These are phyloP conservation scores for Voacanga thouarsii DNA, from an alignment of 257 asterid genomes.

Conservation along the genomic window DNA sequence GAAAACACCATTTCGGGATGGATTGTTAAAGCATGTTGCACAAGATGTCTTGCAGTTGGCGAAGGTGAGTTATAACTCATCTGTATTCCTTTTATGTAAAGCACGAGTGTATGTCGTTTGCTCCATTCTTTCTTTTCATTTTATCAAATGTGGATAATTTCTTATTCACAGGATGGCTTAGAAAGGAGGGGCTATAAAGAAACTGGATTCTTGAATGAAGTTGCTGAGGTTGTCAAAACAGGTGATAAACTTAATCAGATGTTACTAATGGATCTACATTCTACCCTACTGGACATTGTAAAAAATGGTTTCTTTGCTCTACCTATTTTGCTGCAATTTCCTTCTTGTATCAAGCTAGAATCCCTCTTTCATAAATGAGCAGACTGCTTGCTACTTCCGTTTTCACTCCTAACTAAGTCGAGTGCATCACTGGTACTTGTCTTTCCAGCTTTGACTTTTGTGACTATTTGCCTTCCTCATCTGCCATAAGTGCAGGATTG, in stretches of 20 bases:
- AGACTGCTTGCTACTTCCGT: background rate
- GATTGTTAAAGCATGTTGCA: constrained; percentile 92
- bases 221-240: constrained; percentile 77
- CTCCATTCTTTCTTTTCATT: background rate
- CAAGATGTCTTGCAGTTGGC: constrained; percentile 86
- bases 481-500: background rate
- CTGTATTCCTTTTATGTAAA: background rate
- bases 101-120: background rate
- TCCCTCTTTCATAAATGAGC: background rate
- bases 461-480: background rate
- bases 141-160: constrained; percentile 7
- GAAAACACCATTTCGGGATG: constrained; percentile 96
- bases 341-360: background rate
- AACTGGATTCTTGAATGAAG: constrained; percentile 84
- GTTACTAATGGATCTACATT: background rate
- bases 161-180: constrained; percentile 69
- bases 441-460: background rate
- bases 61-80: constrained; percentile 27
- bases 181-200: constrained; percentile 97
- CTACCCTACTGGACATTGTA: background rate
- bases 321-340: background rate
- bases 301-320: background rate
- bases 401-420: background rate
- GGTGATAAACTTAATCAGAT: constrained; percentile 30
- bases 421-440: background rate